Evolutionary conservation across 805 yeast genomes (phyloP), one percentile per base, ranked within the genome.

Genomic region (Alloascoidea hylecoeti): DNA sequence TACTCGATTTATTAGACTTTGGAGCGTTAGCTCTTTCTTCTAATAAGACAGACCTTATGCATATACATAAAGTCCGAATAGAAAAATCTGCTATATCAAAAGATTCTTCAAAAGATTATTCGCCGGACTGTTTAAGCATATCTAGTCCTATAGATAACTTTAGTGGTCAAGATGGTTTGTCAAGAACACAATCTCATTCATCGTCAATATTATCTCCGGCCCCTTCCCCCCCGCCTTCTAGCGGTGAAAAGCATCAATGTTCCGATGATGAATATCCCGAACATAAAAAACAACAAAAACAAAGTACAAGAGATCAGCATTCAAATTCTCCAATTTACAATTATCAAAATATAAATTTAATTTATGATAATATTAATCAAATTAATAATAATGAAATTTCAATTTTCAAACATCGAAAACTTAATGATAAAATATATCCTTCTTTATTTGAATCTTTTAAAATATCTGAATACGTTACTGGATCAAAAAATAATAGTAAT

Each of bases 201-300:
- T 23, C 30, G 9, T 23, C 30, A 9, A 23, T 23, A 9, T n/a
- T 23, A 9, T 23, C 30, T 9, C 30, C 30, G 13, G 9, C n/a
- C 13, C 30, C 30, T n/a, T 23, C 30, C 13, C 30, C 30, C n/a
- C 30, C 30, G 9, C 30, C 30, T 9, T 9, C 13, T 9, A 9
- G 30, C 30, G 30, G 13, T n/a, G 30, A 23, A 23, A 23, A 23
- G n/a, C 30, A 23, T n/a, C 30, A 9, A 23, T 9, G n/a, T 23
- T n/a, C 30, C n/a, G 30, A 23, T n/a, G 30, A 23, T n/a, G 30
- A 23, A 23, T 9, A n/a, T n/a, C n/a, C 30, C 30, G 30, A 23
- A 23, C 30, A n/a, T n/a, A 9, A 23, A 9, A 23, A 9, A 9
- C 30, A 23, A n/a, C 13, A 23, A 23, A n/a, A n/a, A 23, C 30